Evolutionary conservation across 176 grass and related monocot genomes (phyloP).

Genomic region (Triticum monococcum): DNA sequence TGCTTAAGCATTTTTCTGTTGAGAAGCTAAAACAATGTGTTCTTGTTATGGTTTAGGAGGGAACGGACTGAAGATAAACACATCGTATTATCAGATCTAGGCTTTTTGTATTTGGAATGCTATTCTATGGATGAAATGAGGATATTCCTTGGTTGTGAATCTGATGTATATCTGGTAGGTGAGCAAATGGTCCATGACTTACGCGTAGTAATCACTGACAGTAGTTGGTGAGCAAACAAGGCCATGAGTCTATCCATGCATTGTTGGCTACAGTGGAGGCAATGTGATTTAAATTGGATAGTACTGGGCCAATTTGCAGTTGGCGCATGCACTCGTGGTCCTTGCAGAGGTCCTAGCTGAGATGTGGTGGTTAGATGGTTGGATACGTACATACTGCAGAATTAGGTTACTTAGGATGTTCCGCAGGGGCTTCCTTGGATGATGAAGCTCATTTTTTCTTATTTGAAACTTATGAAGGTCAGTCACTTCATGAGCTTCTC

Average conservation of each 20-base stretch:
- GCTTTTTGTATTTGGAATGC: neutral
- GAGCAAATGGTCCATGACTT: constrained; percentile 19
- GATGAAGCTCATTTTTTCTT: neutral
- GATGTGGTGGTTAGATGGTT: constrained; percentile 11
- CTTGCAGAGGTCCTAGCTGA: constrained; percentile 3
- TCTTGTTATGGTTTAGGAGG: neutral
- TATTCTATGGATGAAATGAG: neutral
- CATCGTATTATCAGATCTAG: neutral
- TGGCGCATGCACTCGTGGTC: constrained; percentile 25
- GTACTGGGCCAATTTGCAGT: neutral
- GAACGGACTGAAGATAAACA: neutral
- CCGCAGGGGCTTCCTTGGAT: constrained; percentile 22
- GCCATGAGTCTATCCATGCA: constrained; percentile 6
- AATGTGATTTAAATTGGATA: neutral
- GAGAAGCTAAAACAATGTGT: neutral
- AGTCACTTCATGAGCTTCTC: neutral
- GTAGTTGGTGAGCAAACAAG: constrained; percentile 26
- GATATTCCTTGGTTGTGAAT: neutral
- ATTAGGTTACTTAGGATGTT: constrained; percentile 19
- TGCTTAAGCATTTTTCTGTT: neutral
- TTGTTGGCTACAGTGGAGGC: constrained; percentile 29
- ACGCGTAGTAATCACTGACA: neutral
- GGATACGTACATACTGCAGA: neutral
- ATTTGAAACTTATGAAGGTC: constrained; percentile 5
- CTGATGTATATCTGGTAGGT: neutral